Base-by-base conservation (phyloP, 2,329 filamentous ascomycete genomes). In the Aspergillus ruber region DNA sequence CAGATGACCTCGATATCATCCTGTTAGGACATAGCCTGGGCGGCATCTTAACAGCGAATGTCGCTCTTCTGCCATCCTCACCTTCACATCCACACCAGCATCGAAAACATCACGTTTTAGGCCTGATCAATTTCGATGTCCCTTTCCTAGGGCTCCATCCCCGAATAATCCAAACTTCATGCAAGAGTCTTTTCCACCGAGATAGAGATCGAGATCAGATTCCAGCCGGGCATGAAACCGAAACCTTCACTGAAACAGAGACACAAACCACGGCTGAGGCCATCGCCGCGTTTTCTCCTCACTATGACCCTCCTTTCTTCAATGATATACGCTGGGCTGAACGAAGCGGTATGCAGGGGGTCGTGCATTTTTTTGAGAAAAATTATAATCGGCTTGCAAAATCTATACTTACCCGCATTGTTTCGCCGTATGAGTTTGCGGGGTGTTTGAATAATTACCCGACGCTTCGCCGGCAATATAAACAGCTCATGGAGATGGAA, bases 21-120 rank as follows among this genome's bases (percentile, higher is more conserved):
- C 75, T 96, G 3, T 74, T 95, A 2, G 90, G 90, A 1, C 90
- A 95, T 66, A 94, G 88, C 38, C 91, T 96, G 82, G 90, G 90
- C 13, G 90, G 90, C 1, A 75, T 96, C 20, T 68, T 96, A 21
- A 81, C 86, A 21, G 88, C 87, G 1, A 90, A 96, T 58, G 80
- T 94, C 21, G 82, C 82, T 2, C 72, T 95, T 40, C 77, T 86
- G 36, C 36, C 36, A 39, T 39, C 36, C 2, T 39, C 36, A 3
- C 36, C 36, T 21, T 13, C 21, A 39, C 18, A 39, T 21, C 7
- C 36, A 17, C 36, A 21, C 3, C 36, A 39, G 36, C 10, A 4
- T 18, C 36, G 42, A 2, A 83, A 82, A 53, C 88, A 95, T 70
- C 80, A 82, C 8, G 86, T 95, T 36, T 68, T 95, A 25, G 90